A percentile compares a stretch with the other conserved stretches of the same genome.
phyloP scores from a whole-genome alignment of 257 asterid genomes.

The Solanum gracilifrons region DNA sequence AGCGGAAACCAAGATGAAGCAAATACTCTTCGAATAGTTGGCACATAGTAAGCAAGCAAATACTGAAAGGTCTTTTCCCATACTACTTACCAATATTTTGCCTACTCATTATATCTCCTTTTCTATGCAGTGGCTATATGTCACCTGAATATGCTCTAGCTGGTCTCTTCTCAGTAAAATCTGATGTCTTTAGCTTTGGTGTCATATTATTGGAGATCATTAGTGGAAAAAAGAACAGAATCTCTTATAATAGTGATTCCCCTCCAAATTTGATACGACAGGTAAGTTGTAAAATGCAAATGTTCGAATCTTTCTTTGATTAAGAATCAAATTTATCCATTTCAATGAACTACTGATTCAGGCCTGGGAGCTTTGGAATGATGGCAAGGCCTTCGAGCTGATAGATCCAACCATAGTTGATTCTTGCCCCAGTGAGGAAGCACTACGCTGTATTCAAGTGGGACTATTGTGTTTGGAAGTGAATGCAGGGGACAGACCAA shows the following conservation, averaged over 20 bases:
- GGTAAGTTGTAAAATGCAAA: neutral
- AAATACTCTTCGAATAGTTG: neutral
- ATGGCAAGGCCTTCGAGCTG: neutral
- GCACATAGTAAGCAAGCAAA: constrained; percentile 9
- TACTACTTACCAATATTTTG: neutral
- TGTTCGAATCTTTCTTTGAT: neutral
- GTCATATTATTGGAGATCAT: constrained; percentile 5
- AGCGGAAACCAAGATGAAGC: neutral
- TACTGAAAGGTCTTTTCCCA: neutral
- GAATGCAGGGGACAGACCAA: constrained; percentile 12
- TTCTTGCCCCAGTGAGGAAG: neutral
- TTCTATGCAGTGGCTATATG: neutral
- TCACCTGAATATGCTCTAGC: neutral
- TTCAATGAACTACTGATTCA: neutral
- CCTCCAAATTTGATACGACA: neutral
- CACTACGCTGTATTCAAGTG: constrained; percentile 10
- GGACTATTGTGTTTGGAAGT: constrained; percentile 26
- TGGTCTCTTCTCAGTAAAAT: neutral
- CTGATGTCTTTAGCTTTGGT: constrained; percentile 12
- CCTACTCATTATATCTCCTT: neutral
- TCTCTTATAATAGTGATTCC: neutral
- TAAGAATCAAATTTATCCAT: neutral
- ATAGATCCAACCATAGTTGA: constrained; percentile 9
- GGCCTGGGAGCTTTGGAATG: constrained; percentile 27
- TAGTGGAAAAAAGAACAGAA: constrained; percentile 1